A percentile compares a stretch with the other conserved stretches of the same genome.
phyloP scores from a whole-genome alignment of 805 yeast genomes.

The Lipomyces orientalis region DNA sequence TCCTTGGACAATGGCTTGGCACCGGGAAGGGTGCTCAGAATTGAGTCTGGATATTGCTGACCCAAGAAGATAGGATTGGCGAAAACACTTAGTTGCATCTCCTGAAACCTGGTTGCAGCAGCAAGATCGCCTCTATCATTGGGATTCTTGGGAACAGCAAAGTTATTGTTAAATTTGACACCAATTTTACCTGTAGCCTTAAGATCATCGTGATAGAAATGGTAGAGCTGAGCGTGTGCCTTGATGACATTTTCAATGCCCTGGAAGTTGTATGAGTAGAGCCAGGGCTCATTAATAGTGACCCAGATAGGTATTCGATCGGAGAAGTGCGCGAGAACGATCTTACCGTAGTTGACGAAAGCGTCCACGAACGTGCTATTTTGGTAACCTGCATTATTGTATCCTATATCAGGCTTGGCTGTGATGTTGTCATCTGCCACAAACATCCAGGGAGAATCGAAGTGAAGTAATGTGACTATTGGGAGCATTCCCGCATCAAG shows the following conservation, averaged over 20 bases:
- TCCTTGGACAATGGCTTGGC: not conserved
- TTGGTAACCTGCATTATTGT: no score
- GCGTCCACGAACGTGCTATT: no score
- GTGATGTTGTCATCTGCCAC: not conserved
- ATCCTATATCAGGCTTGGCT: not conserved
- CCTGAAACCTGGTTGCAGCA: not conserved
- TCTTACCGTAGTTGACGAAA: no score
- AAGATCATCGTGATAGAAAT: not conserved
- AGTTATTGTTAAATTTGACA: no score
- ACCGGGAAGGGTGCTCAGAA: not conserved
- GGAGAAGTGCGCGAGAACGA: not conserved
- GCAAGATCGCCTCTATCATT: not conserved
- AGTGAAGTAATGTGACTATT: not conserved
- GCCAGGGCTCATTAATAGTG: not conserved
- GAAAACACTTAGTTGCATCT: not conserved
- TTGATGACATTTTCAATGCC: no score
- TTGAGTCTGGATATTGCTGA: not conserved
- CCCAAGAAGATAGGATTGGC: not conserved
- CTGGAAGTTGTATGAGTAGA: not conserved
- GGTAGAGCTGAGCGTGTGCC: no score
- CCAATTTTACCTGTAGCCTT: not conserved
- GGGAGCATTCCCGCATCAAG: not conserved
- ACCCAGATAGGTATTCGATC: not conserved
- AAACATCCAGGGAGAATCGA: not conserved
- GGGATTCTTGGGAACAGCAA: not conserved